These are phyloP conservation scores for Pelagomonas calceolata DNA, from an alignment of 108 stramenopile species.

Conservation along the genomic window DNA sequence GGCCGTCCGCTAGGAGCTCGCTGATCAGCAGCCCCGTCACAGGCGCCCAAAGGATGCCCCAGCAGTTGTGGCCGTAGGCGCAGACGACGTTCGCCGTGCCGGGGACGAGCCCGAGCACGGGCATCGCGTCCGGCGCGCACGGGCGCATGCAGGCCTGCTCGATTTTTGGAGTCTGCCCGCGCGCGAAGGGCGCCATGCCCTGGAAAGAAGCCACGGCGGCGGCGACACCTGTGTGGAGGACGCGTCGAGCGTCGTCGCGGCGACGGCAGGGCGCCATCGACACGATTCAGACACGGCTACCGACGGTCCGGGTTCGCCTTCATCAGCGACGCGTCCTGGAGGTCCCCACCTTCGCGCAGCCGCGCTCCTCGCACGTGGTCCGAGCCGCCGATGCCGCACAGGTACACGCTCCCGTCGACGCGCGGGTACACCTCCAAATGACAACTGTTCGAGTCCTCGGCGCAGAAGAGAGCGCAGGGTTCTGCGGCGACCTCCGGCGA, in stretches of 20 bases:
- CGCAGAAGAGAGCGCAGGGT: slow-evolving; percentile 89
- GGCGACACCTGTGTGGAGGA: too few species aligned
- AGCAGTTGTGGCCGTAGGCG: slow-evolving; percentile 90
- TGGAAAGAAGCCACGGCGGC: slow-evolving; percentile 59
- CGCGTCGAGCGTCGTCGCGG: too few species aligned
- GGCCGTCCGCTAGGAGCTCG: slow-evolving; percentile 72
- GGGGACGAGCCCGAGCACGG: slow-evolving; percentile 78
- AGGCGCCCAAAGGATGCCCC: slow-evolving; percentile 94
- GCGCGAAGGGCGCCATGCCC: slow-evolving; percentile 55
- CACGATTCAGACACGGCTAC: too few species aligned
- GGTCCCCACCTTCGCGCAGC: slow-evolving; percentile 60
- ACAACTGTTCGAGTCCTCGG: slow-evolving; percentile 75
- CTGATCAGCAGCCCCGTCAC: slow-evolving; percentile 72
- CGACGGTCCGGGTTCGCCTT: slow-evolving; percentile 63
- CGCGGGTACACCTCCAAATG: slow-evolving; percentile 42
- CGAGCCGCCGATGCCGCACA: slow-evolving; percentile 87
- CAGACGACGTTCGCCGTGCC: slow-evolving; percentile 69
- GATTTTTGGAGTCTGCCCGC: not conserved
- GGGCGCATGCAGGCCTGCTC: slow-evolving; percentile 55
- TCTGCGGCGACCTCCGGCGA: slow-evolving; percentile 39
- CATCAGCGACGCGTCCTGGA: slow-evolving; percentile 43
- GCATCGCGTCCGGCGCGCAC: slow-evolving; percentile 68
- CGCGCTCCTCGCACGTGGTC: slow-evolving; percentile 61
- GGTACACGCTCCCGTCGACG: slow-evolving; percentile 59
- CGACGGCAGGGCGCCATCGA: too few species aligned